phyloP scores from a whole-genome alignment of 2,329 filamentous ascomycete genomes.

The Ophiocordyceps polyrhachis-furcata region DNA sequence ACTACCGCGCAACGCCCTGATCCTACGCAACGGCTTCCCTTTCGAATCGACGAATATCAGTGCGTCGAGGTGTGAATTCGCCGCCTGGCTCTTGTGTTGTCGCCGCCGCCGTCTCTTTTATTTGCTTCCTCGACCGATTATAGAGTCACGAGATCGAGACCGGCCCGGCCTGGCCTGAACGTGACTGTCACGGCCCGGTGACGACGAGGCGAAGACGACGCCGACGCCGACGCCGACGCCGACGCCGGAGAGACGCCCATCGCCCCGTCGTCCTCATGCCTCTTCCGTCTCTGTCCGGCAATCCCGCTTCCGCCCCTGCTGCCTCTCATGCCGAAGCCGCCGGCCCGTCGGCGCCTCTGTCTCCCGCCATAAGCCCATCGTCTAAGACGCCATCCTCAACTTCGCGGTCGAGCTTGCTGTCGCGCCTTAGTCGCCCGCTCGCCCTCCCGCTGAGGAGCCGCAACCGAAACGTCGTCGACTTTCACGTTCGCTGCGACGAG shows the following conservation, averaged over 20 bases:
- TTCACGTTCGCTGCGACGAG: conserved; percentile 59
- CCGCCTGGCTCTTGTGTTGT: not conserved
- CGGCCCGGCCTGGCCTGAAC: not conserved
- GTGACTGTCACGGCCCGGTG: not conserved
- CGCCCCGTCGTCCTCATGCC: not conserved
- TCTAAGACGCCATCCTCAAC: conserved; percentile 3
- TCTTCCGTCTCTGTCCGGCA: not conserved
- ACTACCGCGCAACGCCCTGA: not conserved
- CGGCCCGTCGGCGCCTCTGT: conserved; percentile 4
- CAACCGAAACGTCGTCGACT: conserved; percentile 53
- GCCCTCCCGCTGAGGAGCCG: conserved; percentile 30
- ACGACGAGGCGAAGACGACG: not conserved
- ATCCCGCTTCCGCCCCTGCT: conserved; percentile 1
- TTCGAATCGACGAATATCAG: not conserved
- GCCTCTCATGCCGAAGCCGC: conserved; percentile 14
- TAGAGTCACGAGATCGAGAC: not conserved
- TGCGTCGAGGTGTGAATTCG: no score
- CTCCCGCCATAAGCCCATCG: not conserved
- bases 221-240: conserved; percentile 6
- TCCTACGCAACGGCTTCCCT: not conserved
- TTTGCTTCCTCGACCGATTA: not conserved
- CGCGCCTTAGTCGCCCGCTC: conserved; percentile 31
- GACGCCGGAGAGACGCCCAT: conserved; percentile 3
- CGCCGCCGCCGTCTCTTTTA: not conserved
- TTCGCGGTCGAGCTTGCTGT: conserved; percentile 23